Evolutionary conservation across 176 grass and related monocot species (phyloP).

Genomic region (Triticum turgidum): DNA sequence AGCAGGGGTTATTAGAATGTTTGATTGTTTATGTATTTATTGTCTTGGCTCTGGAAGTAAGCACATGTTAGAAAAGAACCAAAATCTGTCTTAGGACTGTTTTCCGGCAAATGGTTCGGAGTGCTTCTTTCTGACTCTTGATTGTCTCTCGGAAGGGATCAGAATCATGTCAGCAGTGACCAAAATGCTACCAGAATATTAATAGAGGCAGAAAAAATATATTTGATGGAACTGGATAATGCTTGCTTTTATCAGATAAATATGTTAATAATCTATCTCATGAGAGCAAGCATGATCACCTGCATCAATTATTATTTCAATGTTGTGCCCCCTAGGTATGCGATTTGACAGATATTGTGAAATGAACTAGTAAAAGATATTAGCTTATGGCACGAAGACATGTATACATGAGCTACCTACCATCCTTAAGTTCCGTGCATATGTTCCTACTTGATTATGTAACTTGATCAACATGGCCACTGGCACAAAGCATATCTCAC

Average conservation of each 20-base stretch:
- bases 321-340: not conserved
- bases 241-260: not conserved
- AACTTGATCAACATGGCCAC: not conserved
- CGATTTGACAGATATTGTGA: not conserved
- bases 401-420: not conserved
- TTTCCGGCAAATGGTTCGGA: not conserved
- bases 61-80: not conserved
- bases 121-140: not conserved
- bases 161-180: not conserved
- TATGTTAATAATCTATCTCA: not conserved
- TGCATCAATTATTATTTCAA: not conserved
- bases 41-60: not conserved
- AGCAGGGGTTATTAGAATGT: not conserved
- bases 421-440: not conserved
- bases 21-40: not conserved
- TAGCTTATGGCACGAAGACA: not conserved
- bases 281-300: not conserved
- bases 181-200: not conserved
- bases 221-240: not conserved
- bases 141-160: not conserved
- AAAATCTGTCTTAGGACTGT: not conserved
- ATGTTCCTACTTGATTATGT: not conserved
- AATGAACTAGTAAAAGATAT: not conserved
- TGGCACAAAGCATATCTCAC: not conserved
- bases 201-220: not conserved